Evolutionary conservation across 176 grass and related monocot genomes (phyloP).

Genomic region (Poa annua): DNA sequence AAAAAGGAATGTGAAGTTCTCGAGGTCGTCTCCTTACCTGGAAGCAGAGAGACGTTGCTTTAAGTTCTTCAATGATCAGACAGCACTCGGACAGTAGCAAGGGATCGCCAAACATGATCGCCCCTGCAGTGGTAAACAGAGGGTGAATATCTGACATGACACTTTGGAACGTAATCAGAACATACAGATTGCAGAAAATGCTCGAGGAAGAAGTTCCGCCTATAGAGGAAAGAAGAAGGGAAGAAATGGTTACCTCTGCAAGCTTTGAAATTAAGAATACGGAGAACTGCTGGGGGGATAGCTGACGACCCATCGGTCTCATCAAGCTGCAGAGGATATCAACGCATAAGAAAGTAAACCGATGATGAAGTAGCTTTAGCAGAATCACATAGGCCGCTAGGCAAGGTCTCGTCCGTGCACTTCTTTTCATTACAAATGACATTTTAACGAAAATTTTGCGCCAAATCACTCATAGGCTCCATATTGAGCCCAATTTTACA

Average conservation of each 20-base stretch:
- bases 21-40: conserved; percentile 52
- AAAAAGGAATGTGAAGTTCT: not conserved
- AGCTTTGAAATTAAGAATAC: conserved; percentile 89
- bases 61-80: conserved; percentile 91
- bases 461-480: not conserved
- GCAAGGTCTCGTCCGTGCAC: not conserved
- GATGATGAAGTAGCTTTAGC: conserved; percentile 18
- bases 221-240: not conserved
- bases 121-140: conserved; percentile 54
- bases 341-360: conserved; percentile 33
- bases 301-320: conserved; percentile 80
- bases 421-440: conserved; percentile 1
- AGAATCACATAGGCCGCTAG: not conserved
- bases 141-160: not conserved
- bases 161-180: not conserved
- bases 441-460: not conserved
- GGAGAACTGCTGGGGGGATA: conserved; percentile 78
- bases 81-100: conserved; percentile 86
- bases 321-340: conserved; percentile 63
- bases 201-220: not conserved
- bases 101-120: conserved; percentile 97
- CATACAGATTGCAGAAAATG: not conserved
- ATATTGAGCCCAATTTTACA: not conserved
- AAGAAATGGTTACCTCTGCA: conserved; percentile 70
- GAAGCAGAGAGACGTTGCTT: conserved; percentile 89